Percentiles rank a stretch among this genome's conserved stretches.
Evolutionary conservation across 2,329 filamentous ascomycete species (phyloP).

Genomic region (Paraphaeosphaeria sporulosa): DNA sequence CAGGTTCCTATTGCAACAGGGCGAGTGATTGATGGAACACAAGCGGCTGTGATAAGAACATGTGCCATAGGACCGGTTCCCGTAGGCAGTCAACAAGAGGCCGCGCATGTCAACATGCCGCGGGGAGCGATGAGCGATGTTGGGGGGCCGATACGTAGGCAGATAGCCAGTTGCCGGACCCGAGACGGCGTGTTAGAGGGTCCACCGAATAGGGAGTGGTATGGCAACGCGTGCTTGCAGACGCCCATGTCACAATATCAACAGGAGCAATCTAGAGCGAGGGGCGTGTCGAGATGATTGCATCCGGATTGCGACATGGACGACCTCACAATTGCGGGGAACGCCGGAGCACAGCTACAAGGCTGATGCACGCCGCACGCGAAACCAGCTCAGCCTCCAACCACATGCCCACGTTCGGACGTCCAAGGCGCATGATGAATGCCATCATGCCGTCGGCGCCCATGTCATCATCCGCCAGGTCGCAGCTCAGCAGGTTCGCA

Average conservation of each 20-base stretch:
- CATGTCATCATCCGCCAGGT: slow-evolving; percentile 19
- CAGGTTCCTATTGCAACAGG: slow-evolving; percentile 11
- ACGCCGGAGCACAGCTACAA: slow-evolving; percentile 28
- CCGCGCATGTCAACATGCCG: slow-evolving; percentile 1
- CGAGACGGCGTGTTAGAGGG: slow-evolving; percentile 15
- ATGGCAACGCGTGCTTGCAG: slow-evolving; percentile 34
- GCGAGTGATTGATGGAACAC: slow-evolving; percentile 1
- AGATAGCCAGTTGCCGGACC: slow-evolving; percentile 15
- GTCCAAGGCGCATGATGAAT: slow-evolving; percentile 42
- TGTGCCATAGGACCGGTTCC: slow-evolving; percentile 1
- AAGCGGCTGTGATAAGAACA: neutral
- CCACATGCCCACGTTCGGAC: slow-evolving; percentile 41
- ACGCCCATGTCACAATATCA: slow-evolving; percentile 29
- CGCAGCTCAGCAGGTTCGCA: slow-evolving; percentile 13
- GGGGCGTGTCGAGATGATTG: slow-evolving; percentile 28
- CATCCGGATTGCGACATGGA: slow-evolving; percentile 21
- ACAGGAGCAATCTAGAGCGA: slow-evolving; percentile 19
- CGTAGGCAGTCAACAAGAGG: slow-evolving; percentile 5
- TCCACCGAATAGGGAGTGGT: slow-evolving; percentile 35
- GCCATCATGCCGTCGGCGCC: slow-evolving; percentile 40
- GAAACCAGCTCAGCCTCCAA: slow-evolving; percentile 37
- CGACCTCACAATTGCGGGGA: slow-evolving; percentile 22
- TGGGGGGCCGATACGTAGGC: slow-evolving; percentile 8
- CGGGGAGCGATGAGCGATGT: slow-evolving; percentile 11
- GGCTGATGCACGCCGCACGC: neutral